Evolutionary conservation across 305 asterid genomes (phyloP).

Genomic region (Fraxinus baroniana): DNA sequence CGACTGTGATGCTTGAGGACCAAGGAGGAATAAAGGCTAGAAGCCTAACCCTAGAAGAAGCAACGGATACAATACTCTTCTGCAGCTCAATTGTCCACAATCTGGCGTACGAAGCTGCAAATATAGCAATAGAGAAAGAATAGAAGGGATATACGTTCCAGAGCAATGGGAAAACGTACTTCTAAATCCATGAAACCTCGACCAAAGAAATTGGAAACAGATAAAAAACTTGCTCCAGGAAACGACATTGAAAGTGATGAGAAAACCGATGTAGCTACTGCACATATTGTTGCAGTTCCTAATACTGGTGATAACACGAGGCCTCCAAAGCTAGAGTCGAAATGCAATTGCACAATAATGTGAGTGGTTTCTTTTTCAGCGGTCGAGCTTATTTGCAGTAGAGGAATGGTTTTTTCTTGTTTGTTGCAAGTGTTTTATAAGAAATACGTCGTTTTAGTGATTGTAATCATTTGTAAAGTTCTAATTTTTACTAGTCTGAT

Average conservation of each 20-base stretch:
- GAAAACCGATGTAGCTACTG: conserved; percentile 42
- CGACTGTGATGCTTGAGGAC: conserved; percentile 57
- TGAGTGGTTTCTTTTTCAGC: conserved; percentile 24
- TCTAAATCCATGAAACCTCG: conserved; percentile 65
- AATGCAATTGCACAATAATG: conserved; percentile 94
- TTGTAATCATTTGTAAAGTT: conserved; percentile 57
- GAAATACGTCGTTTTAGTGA: conserved; percentile 32
- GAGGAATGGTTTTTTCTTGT: conserved; percentile 18
- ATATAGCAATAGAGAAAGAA: conserved; percentile 74
- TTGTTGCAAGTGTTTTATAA: conserved; percentile 49
- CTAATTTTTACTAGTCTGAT: conserved; percentile 55
- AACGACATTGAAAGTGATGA: conserved; percentile 9
- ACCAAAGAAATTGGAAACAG: conserved; percentile 47
- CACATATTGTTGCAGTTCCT: conserved; percentile 52
- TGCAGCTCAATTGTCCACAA: conserved; percentile 95
- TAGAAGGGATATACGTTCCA: conserved; percentile 49
- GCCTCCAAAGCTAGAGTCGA: conserved; percentile 92
- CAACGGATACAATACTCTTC: conserved; percentile 90
- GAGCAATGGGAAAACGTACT: conserved; percentile 49
- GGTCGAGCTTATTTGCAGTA: conserved; percentile 11
- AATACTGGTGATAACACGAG: conserved; percentile 48
- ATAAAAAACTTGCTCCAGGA: conserved; percentile 39
- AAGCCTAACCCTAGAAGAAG: conserved; percentile 92
- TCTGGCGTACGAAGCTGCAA: conserved; percentile 83
- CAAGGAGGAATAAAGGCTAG: conserved; percentile 40